Conservation (phyloP, 495 filamentous ascomycete species). For the Hypoxylon lienhwacheense region DNA sequence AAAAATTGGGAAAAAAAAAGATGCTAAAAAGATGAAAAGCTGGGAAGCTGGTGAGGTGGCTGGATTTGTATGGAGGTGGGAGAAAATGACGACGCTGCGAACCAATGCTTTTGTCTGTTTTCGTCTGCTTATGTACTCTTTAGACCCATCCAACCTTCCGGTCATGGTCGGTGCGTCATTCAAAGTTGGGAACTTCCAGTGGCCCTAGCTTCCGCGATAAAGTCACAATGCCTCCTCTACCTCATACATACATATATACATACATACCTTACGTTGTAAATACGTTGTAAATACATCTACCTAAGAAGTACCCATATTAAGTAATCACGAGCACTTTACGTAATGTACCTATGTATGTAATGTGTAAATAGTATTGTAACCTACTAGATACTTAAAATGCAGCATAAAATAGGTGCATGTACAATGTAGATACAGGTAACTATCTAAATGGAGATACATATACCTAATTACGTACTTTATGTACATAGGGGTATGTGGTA, state of each 20-base stretch:
- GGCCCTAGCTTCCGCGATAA: constrained; percentile 12
- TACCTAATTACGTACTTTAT: background rate
- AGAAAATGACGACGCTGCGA: constrained; percentile 33
- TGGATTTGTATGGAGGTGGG: constrained; percentile 33
- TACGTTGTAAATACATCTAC: too few relatives aligned
- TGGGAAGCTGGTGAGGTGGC: constrained; percentile 36
- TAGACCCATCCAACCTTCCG: background rate
- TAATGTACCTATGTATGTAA: too few relatives aligned
- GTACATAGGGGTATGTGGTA: background rate
- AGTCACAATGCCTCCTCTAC: background rate
- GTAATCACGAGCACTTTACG: too few relatives aligned
- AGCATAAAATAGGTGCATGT: too few relatives aligned
- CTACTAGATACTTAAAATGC: too few relatives aligned
- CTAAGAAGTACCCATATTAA: too few relatives aligned
- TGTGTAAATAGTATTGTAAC: too few relatives aligned
- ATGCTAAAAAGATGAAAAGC: background rate
- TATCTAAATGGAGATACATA: background rate
- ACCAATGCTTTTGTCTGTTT: constrained; percentile 15
- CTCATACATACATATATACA: background rate
- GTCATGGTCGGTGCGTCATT: constrained; percentile 30
- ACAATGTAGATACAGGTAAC: background rate
- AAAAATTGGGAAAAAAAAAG: background rate
- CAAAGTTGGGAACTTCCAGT: background rate
- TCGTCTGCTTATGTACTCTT: constrained; percentile 1
- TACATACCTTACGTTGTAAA: too few relatives aligned